phyloP scores from a whole-genome alignment of 2,329 filamentous ascomycete species.

The Leptosphaerulina australis region DNA sequence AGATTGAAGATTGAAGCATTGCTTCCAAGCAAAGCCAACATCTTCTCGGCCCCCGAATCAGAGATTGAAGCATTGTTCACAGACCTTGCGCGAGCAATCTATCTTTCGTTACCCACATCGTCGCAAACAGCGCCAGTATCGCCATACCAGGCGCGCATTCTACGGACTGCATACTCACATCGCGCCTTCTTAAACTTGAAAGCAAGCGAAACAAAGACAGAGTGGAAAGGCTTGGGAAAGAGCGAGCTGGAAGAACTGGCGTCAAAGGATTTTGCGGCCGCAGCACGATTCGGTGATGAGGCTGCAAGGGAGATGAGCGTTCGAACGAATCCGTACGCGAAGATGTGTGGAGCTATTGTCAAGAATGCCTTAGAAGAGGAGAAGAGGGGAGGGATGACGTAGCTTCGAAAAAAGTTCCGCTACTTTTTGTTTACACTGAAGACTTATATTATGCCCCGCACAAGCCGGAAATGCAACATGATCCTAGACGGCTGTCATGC shows the following conservation, averaged over 20 bases:
- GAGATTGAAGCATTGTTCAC: conserved; percentile 34
- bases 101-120: conserved; percentile 55
- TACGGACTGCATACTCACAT: conserved; percentile 75
- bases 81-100: conserved; percentile 58
- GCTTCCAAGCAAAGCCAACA: not conserved
- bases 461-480: too few species aligned
- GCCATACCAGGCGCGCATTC: conserved; percentile 66
- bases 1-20: conserved; percentile 54
- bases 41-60: conserved; percentile 24
- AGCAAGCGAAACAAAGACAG: conserved; percentile 46
- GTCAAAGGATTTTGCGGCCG: conserved; percentile 60
- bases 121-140: conserved; percentile 47
- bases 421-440: too few species aligned
- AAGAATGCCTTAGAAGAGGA: conserved; percentile 65
- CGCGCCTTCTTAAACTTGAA: conserved; percentile 58
- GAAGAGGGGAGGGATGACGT: conserved; percentile 30
- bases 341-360: conserved; percentile 67
- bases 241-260: conserved; percentile 61
- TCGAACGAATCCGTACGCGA: conserved; percentile 66
- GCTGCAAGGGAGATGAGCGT: conserved; percentile 64
- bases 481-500: too few species aligned
- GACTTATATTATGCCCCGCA: too few species aligned
- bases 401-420: too few species aligned
- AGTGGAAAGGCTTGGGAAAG: conserved; percentile 41
- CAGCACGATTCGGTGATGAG: conserved; percentile 62